phyloP scores from a whole-genome alignment of 2,329 filamentous ascomycete genomes.

The Clarireedia monteithiana region DNA sequence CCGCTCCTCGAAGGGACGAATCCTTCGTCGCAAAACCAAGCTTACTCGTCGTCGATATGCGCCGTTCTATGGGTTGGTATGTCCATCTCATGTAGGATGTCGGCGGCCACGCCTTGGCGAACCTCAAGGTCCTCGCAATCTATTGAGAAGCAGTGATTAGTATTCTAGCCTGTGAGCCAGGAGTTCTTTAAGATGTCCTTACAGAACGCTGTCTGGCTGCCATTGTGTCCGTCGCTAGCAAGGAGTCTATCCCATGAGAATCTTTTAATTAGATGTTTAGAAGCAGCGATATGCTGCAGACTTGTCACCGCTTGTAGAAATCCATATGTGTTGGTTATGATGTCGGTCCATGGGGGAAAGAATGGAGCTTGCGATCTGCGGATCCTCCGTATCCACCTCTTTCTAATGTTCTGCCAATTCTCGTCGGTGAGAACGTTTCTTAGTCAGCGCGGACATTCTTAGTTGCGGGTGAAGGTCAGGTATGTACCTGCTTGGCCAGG shows the following conservation, averaged over 20 bases:
- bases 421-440: not conserved
- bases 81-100: not conserved
- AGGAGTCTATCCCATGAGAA: conserved; percentile 2
- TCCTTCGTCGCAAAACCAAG: conserved; percentile 12
- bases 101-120: not conserved
- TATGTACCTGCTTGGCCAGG: too few relatives aligned
- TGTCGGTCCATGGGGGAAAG: conserved; percentile 6
- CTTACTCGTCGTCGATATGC: not conserved
- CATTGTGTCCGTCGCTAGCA: conserved; percentile 18
- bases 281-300: conserved; percentile 28
- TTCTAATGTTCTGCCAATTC: not conserved
- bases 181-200: conserved; percentile 10
- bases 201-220: conserved; percentile 21
- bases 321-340: conserved; percentile 18
- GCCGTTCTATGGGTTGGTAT: not conserved
- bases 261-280: not conserved
- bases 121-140: conserved; percentile 9
- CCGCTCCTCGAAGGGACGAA: not conserved
- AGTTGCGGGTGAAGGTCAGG: too few relatives aligned
- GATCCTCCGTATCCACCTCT: not conserved
- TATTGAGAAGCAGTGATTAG: conserved; percentile 13
- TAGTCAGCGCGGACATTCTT: conserved; percentile 1
- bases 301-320: conserved; percentile 22
- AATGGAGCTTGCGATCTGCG: not conserved
- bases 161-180: conserved; percentile 7